Percentiles rank a stretch among this genome's conserved stretches.
These are phyloP conservation scores for Ophiorrhiza pumila DNA, from an alignment of 257 asterid genomes.

Conservation along the genomic window DNA sequence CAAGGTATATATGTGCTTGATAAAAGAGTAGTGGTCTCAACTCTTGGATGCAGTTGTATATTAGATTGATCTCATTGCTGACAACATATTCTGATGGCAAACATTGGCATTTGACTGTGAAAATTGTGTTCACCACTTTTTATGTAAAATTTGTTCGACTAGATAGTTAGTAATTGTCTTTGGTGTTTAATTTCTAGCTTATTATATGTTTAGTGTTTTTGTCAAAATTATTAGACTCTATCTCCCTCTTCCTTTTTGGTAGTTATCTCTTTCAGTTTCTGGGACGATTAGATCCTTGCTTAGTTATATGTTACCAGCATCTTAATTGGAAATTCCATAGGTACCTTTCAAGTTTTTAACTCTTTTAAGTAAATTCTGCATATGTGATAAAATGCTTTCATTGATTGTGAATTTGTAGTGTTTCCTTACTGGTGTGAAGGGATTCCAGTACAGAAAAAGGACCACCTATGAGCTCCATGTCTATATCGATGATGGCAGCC, in stretches of 20 bases:
- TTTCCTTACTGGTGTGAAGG: constrained; percentile 72
- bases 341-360: not conserved
- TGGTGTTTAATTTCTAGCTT: not conserved
- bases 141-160: not conserved
- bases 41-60: not conserved
- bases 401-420: constrained; percentile 52
- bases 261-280: not conserved
- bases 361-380: not conserved
- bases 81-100: not conserved
- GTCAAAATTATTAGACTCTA: too few species aligned
- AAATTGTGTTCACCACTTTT: not conserved
- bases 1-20: constrained; percentile 45
- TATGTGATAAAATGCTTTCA: constrained; percentile 2
- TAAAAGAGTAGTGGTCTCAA: not conserved
- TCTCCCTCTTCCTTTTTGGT: not conserved
- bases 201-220: not conserved
- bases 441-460: constrained; percentile 59
- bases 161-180: not conserved
- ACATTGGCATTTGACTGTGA: not conserved
- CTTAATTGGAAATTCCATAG: not conserved
- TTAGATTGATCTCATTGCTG: not conserved
- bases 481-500: constrained; percentile 92
- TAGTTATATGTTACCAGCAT: not conserved
- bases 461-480: constrained; percentile 66
- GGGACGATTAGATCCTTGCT: not conserved